A percentile compares a stretch with the other conserved stretches of the same genome.
phyloP scores from a whole-genome alignment of 1,139 yeast genomes.

The Scheffersomyces insectosa region DNA sequence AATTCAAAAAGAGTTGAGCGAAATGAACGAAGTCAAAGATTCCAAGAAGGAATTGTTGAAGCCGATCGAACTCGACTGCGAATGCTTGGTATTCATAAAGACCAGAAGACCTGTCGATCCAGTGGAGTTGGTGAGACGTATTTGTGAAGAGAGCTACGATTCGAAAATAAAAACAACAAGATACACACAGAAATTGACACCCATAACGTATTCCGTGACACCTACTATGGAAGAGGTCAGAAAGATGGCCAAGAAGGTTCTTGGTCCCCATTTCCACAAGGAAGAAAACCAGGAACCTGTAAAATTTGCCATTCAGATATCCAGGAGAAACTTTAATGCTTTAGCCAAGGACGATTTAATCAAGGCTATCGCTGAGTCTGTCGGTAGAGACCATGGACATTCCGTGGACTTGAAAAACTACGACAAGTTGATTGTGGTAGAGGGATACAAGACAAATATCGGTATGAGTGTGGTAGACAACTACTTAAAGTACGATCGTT shows the following conservation, averaged over 20 bases:
- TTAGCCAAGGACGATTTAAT: conserved; percentile 71
- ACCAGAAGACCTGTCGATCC: conserved; percentile 79
- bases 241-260: conserved; percentile 55
- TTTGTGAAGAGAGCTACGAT: conserved; percentile 62
- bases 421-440: conserved; percentile 78
- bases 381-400: conserved; percentile 72
- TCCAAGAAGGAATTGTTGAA: conserved; percentile 51
- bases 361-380: conserved; percentile 66
- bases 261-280: conserved; percentile 68
- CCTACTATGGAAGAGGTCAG: conserved; percentile 69
- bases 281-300: conserved; percentile 47
- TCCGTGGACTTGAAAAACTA: conserved; percentile 77
- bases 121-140: conserved; percentile 58
- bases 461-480: conserved; percentile 79
- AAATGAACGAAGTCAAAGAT: conserved; percentile 44
- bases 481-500: conserved; percentile 56
- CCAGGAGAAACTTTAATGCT: conserved; percentile 75
- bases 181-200: conserved; percentile 77
- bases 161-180: conserved; percentile 59
- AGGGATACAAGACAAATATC: conserved; percentile 80
- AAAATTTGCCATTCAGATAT: conserved; percentile 81
- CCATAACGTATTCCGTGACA: conserved; percentile 73
- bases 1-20: conserved; percentile 66
- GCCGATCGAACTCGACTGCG: conserved; percentile 74
- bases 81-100: conserved; percentile 82